Conservation (phyloP, 192 early-diverging fungal species). For the Backusella liffmaniae region DNA sequence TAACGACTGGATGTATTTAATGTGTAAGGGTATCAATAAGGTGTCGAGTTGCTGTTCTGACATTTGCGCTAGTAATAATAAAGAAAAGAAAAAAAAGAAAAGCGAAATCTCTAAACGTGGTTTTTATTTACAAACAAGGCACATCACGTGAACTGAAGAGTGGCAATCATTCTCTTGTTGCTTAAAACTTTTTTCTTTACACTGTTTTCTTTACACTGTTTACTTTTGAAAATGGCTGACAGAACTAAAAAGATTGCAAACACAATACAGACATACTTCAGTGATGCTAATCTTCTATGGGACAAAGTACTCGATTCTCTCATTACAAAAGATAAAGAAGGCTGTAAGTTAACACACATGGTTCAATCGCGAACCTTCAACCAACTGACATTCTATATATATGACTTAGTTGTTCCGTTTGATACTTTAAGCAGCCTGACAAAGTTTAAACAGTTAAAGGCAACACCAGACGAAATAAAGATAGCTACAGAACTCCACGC, state of each 20-base stretch:
- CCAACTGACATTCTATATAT: too few relatives aligned
- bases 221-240: background rate
- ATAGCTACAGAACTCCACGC: background rate
- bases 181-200: background rate
- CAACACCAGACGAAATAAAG: slow-evolving; percentile 12
- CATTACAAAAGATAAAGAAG: slow-evolving; percentile 4
- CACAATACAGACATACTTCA: slow-evolving; percentile 28
- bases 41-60: slow-evolving; percentile 14
- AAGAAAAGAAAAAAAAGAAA: background rate
- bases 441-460: slow-evolving; percentile 13
- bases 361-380: too few relatives aligned
- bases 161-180: background rate
- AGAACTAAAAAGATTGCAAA: slow-evolving; percentile 19
- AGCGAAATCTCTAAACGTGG: background rate
- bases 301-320: slow-evolving; percentile 20
- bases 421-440: background rate
- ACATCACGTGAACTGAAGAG: too few relatives aligned
- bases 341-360: background rate
- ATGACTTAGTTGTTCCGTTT: slow-evolving; percentile 10
- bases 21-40: slow-evolving; percentile 61
- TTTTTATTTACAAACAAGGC: too few relatives aligned
- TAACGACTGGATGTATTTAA: slow-evolving; percentile 68
- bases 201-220: background rate
- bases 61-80: background rate
- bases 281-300: slow-evolving; percentile 29